These are phyloP conservation scores for Fomitopsis pulvina DNA, from an alignment of 768 basidiomycete genomes.

Conservation along the genomic window DNA sequence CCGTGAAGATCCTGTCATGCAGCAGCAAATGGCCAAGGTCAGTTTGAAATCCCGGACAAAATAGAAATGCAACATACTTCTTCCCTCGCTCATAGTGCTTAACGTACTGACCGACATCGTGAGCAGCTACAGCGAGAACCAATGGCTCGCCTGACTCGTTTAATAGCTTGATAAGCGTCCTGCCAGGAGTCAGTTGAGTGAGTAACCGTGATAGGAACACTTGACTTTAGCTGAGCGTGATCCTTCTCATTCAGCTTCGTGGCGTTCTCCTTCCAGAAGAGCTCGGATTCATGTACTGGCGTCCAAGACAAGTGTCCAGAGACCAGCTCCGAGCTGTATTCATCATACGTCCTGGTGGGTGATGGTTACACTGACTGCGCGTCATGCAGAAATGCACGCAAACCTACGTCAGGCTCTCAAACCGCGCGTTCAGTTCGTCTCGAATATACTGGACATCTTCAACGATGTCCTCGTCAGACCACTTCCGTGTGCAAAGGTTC, in stretches of 20 bases:
- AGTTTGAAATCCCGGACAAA: background rate
- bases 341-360: slow-evolving; percentile 79
- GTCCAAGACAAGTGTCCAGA: slow-evolving; percentile 94
- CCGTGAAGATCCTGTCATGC: slow-evolving; percentile 58
- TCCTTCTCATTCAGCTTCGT: slow-evolving; percentile 79
- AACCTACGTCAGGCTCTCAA: slow-evolving; percentile 85
- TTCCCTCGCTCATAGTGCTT: slow-evolving; percentile 89
- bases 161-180: slow-evolving; percentile 69
- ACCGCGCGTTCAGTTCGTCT: slow-evolving; percentile 78
- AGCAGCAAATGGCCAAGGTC: slow-evolving; percentile 3
- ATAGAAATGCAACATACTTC: slow-evolving; percentile 48
- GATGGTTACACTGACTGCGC: background rate
- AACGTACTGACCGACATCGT: slow-evolving; percentile 92
- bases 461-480: slow-evolving; percentile 90
- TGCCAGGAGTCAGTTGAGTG: slow-evolving; percentile 22
- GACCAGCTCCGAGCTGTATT: slow-evolving; percentile 85
- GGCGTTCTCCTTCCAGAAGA: slow-evolving; percentile 98
- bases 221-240: slow-evolving; percentile 77
- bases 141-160: slow-evolving; percentile 62
- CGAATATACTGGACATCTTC: slow-evolving; percentile 87
- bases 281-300: slow-evolving; percentile 92
- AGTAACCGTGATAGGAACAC: background rate
- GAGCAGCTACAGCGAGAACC: slow-evolving; percentile 86
- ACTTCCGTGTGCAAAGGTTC: slow-evolving; percentile 79
- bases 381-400: background rate